Percentiles rank a stretch among this genome's conserved stretches.
Evolutionary conservation across 768 basidiomycete genomes (phyloP).

Genomic region (Guyanaporus albipodus): DNA sequence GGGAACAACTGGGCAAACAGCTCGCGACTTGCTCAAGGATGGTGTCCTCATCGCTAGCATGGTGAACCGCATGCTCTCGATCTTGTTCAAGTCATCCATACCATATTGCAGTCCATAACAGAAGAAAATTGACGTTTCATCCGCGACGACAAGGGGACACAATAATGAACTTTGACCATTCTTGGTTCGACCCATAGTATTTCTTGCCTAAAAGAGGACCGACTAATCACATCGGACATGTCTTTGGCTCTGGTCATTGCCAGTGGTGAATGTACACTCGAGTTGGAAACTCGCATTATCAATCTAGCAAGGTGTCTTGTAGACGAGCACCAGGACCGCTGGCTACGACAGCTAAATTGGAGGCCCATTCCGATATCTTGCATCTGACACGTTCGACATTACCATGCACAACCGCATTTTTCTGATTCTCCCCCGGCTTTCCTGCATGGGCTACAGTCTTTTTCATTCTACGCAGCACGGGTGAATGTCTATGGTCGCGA

Average conservation of each 20-base stretch:
- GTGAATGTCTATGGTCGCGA: constrained; percentile 83
- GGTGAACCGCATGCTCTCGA: constrained; percentile 54
- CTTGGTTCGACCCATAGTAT: constrained; percentile 47
- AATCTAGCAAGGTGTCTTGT: constrained; percentile 39
- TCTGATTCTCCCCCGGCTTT: constrained; percentile 79
- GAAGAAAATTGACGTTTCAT: constrained; percentile 68
- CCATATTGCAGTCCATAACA: constrained; percentile 50
- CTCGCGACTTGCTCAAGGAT: constrained; percentile 46
- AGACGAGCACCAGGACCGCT: constrained; percentile 43
- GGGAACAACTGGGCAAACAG: constrained; percentile 11
- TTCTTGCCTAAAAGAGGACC: constrained; percentile 40
- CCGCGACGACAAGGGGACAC: constrained; percentile 29
- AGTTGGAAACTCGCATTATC: constrained; percentile 35
- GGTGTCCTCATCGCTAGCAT: constrained; percentile 38
- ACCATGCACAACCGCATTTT: constrained; percentile 80
- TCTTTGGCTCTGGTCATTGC: constrained; percentile 48
- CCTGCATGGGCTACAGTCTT: constrained; percentile 85
- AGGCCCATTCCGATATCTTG: constrained; percentile 41
- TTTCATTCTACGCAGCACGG: constrained; percentile 84
- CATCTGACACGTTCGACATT: constrained; percentile 75
- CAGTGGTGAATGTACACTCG: constrained; percentile 36
- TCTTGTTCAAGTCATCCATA: constrained; percentile 59
- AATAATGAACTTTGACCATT: constrained; percentile 43
- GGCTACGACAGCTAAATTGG: constrained; percentile 72
- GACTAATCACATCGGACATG: constrained; percentile 38